Base-by-base conservation (phyloP, 306 rosid genomes). In the Morella rubra region DNA sequence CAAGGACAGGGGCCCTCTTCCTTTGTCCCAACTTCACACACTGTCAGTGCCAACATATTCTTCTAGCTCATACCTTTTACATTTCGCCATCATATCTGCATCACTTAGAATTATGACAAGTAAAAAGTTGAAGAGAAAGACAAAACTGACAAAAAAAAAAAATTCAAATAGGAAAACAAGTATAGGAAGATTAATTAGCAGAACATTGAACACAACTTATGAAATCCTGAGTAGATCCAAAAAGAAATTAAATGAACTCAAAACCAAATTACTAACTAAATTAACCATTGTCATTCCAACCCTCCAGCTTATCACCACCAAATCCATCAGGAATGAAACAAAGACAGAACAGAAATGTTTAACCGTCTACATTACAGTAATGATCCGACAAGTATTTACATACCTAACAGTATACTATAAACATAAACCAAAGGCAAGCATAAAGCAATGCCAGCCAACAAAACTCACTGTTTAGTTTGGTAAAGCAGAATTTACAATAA, bases 31-130 rank as follows among this genome's bases (percentile, higher is more conserved):
- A 55, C 91, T 58, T 72, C 84, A 76, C 61, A 46, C 86, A 84
- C 78, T 64, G 69, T 49, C 69, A 37, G 87, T 81, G 68, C 81
- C 85, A 75, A 69, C 41, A 51, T 3, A 32, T 51, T 80, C 83
- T 85, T 82, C 90, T 73, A 7, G 73, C 96, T 95, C 97, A 90
- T 78, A 95, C 97, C 93, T 92, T 92, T 92, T 95, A 95, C 97
- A 68, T 73, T 82, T 79, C 58, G 47, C 64, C 92, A 90, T 95
- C 97, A 95, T 86, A 64, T 90, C 97, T 93, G 56, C 71, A 83
- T 40, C 55, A 44, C 22, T 32, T 24, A 2, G 52, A 53, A 55
- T 44, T 46, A 53, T 18, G 44, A 20, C 18, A 10, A 56, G 6
- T 69, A 41, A 37, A 19, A 53, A 51, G 8, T 59, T 1, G 19